Evolutionary conservation across 768 basidiomycete species (phyloP).

Genomic region (Mycena floridula): DNA sequence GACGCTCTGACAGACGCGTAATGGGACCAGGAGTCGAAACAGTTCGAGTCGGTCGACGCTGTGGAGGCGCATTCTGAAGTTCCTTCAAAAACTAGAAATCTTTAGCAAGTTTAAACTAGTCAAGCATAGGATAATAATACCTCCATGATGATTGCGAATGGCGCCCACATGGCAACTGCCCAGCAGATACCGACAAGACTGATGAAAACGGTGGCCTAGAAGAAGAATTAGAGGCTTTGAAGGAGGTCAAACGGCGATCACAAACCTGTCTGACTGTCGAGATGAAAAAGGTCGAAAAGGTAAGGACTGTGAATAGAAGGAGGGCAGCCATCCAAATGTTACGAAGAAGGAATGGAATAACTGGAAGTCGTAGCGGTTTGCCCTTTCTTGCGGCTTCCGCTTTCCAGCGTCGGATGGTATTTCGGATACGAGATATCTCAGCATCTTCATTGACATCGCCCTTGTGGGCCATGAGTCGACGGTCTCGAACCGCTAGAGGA

Average conservation of each 20-base stretch:
- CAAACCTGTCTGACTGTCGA: constrained; percentile 65
- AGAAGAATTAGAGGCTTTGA: not conserved
- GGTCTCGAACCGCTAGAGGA: constrained; percentile 74
- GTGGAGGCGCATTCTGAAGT: constrained; percentile 34
- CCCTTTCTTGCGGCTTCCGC: constrained; percentile 76
- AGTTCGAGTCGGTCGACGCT: constrained; percentile 36
- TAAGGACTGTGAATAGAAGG: constrained; percentile 71
- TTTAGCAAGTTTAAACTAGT: not conserved
- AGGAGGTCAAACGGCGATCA: constrained; percentile 1
- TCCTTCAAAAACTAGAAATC: constrained; percentile 64
- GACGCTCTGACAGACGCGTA: constrained; percentile 37
- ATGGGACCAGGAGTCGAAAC: constrained; percentile 39
- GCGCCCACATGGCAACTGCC: constrained; percentile 98
- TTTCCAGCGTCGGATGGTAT: constrained; percentile 75
- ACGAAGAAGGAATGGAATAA: constrained; percentile 85
- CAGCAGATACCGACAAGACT: constrained; percentile 88
- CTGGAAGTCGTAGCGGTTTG: constrained; percentile 69
- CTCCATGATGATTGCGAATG: constrained; percentile 98
- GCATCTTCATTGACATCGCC: constrained; percentile 71
- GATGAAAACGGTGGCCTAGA: constrained; percentile 74
- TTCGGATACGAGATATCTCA: constrained; percentile 63
- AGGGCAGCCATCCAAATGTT: constrained; percentile 93
- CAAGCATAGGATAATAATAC: constrained; percentile 23
- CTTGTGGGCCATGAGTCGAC: constrained; percentile 66
- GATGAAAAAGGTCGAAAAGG: constrained; percentile 84